Percentiles rank a stretch among this genome's conserved stretches.
These are phyloP conservation scores for Microascus cirrosus DNA, from an alignment of 2,329 filamentous ascomycete species.

Conservation along the genomic window DNA sequence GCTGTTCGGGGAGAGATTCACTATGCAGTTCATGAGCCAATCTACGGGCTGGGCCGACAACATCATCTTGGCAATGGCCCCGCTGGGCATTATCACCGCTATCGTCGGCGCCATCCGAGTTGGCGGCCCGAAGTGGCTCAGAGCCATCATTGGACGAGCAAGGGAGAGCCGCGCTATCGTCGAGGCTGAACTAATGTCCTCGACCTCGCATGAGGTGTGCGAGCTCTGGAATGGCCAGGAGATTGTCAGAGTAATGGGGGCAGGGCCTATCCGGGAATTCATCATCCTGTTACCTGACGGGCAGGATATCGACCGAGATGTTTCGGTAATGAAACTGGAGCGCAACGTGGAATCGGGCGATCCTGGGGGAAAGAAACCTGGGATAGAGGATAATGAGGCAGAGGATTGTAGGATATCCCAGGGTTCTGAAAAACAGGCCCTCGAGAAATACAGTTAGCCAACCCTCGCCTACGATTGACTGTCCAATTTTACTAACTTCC, in stretches of 20 bases:
- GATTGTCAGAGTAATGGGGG: constrained; percentile 20
- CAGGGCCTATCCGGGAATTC: constrained; percentile 19
- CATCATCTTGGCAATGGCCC: constrained; percentile 21
- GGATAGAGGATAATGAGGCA: too few species aligned
- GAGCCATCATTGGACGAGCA: constrained; percentile 25
- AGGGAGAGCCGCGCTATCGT: constrained; percentile 19
- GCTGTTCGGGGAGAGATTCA: constrained; percentile 31
- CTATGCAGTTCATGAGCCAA: constrained; percentile 35
- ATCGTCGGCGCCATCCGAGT: constrained; percentile 19
- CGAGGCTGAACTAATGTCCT: constrained; percentile 26
- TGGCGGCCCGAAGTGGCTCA: constrained; percentile 16
- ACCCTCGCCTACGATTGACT: too few species aligned
- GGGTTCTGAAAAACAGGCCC: too few species aligned
- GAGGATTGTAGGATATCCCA: too few species aligned
- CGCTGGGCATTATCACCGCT: constrained; percentile 26
- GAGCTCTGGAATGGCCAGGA: constrained; percentile 22
- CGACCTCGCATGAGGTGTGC: constrained; percentile 26
- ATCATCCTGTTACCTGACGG: constrained; percentile 5
- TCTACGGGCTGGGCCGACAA: constrained; percentile 5
- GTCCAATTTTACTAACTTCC: too few species aligned
- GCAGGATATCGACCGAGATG: background rate
- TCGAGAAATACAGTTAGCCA: too few species aligned
- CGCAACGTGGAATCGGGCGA: too few species aligned
- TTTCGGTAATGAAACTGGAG: too few species aligned
- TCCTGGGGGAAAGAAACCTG: too few species aligned